Evolutionary conservation across 1,284 basidiomycete species (phyloP), one percentile per base, ranked within the genome.

Genomic region (Ustilago trichophora): DNA sequence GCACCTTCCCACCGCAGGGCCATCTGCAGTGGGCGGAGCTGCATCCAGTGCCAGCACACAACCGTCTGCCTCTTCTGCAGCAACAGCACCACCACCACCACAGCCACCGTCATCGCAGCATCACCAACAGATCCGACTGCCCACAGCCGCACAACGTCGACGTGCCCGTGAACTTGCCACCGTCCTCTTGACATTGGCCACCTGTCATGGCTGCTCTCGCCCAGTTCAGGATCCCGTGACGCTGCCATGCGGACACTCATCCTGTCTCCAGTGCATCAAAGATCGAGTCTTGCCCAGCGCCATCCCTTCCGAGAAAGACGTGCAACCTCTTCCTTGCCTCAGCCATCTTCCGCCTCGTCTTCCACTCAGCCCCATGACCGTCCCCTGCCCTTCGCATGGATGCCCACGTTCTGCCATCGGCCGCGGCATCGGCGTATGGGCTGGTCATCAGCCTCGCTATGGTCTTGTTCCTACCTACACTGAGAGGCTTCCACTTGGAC

Each of bases 341-440:
- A 52, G 42, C 18, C 68, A 73, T 26, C 51, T 75, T 8, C 75
- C 75, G 6, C 74, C 75, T 15, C 51, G 75, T 26, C 58, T 77
- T 37, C 75, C 75, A 3, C 64, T 77, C 35, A 62, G 64, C 35
- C 54, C 68, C 26, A 69, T 64, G 48, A 69, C 72, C 0, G 74
- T 76, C 6, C 65, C 75, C 3, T 77, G 75, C 43, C 58, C 73
- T 13, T 59, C 71, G 6, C 40, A 52, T 6, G 67, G 50, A 11
- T 77, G 75, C 32, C 67, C 73, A 6, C 55, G 75, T 26, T 68
- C 63, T 24, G 72, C 74, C 44, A 73, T 77, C 40, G 75, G 75
- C 15, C 63, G 70, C 11, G 75, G 75, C 6, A 62, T 77, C 3
- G 75, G 75, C 41, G 43, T 58, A 3, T 77, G 75, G 75, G 57